These are phyloP conservation scores for Trichoderma asperelloides DNA, from an alignment of 495 filamentous ascomycete genomes.

Conservation along the genomic window DNA sequence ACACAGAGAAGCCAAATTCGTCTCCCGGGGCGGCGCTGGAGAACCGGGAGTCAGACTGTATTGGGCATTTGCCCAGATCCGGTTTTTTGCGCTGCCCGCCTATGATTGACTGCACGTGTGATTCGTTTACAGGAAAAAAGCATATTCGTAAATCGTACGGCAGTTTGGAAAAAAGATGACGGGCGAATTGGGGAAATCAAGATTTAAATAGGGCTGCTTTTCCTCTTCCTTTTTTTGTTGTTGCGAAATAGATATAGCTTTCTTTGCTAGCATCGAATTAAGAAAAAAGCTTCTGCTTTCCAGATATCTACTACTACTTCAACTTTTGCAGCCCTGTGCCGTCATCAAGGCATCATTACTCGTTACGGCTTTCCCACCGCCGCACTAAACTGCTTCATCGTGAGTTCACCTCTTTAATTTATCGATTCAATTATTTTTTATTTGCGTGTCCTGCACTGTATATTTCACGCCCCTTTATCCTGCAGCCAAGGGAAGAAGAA, in stretches of 20 bases:
- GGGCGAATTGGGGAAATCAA: neutral
- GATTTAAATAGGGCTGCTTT: neutral
- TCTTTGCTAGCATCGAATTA: neutral
- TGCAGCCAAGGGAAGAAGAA: neutral
- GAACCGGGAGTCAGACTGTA: neutral
- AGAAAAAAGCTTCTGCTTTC: neutral
- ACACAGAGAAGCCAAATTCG: too few species aligned
- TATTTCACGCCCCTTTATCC: neutral
- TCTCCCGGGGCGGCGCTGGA: too few species aligned
- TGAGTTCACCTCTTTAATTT: neutral
- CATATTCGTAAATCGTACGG: neutral
- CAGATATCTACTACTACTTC: too few species aligned
- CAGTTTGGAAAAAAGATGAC: neutral
- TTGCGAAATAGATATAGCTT: neutral
- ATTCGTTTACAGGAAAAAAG: neutral
- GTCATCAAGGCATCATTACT: neutral
- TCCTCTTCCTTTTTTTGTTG: neutral
- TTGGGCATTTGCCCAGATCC: neutral
- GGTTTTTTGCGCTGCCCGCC: neutral
- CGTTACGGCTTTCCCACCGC: neutral
- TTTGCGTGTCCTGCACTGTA: neutral
- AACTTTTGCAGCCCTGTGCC: neutral
- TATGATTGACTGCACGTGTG: conserved; percentile 1
- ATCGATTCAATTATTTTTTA: neutral
- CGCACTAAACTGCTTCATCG: neutral